Conservation (phyloP, 192 early-diverging fungal genomes). For the Umbelopsis ramanniana region DNA sequence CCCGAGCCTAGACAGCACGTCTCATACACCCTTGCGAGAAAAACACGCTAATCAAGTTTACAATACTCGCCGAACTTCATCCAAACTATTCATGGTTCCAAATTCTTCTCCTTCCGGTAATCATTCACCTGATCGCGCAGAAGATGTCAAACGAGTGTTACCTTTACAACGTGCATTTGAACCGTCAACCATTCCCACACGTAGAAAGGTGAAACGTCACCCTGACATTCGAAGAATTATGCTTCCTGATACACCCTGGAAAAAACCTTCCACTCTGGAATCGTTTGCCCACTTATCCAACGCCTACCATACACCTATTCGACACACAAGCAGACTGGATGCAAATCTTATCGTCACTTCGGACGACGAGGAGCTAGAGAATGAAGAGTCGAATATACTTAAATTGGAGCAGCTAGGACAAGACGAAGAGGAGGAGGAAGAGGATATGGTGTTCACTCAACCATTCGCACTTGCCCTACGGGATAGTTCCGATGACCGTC, state of each 20-base stretch:
- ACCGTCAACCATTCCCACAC: background rate
- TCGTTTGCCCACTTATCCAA: background rate
- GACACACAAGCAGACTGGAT: slow-evolving; percentile 1
- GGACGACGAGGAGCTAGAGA: slow-evolving; percentile 8
- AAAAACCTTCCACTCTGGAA: slow-evolving; percentile 1
- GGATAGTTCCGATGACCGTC: background rate
- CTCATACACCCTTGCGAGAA: background rate
- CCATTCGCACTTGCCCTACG: slow-evolving; percentile 12
- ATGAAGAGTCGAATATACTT: background rate
- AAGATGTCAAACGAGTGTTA: background rate
- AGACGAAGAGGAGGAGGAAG: slow-evolving; percentile 15
- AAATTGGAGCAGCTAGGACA: no score
- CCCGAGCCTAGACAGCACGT: background rate
- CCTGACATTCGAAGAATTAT: slow-evolving; percentile 2
- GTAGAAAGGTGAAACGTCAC: background rate
- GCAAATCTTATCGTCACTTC: background rate
- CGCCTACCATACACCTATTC: slow-evolving; percentile 9
- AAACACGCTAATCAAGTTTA: background rate
- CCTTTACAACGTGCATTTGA: slow-evolving; percentile 15
- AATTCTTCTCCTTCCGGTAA: background rate
- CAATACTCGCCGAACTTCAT: background rate
- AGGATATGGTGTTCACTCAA: slow-evolving; percentile 25
- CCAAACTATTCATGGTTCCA: slow-evolving; percentile 1
- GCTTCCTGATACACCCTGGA: slow-evolving; percentile 11
- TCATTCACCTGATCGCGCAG: background rate